These are phyloP conservation scores for Solanum corneliomulleri DNA, from an alignment of 257 asterid genomes.

Conservation along the genomic window DNA sequence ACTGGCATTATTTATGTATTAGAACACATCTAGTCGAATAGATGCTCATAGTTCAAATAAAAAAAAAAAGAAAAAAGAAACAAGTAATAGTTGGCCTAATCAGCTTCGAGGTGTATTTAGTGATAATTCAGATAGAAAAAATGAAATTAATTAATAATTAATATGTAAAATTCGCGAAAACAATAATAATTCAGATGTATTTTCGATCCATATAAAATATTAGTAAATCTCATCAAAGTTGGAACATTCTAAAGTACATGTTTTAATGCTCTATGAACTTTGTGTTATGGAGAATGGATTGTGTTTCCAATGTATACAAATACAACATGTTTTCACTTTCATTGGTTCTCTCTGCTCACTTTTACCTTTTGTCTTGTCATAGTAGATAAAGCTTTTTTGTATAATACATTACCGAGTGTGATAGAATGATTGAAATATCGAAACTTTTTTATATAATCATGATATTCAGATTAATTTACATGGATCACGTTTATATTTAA, in stretches of 20 bases:
- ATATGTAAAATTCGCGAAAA: rapidly evolving
- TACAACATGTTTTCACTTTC: conserved; percentile 7
- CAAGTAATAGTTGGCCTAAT: not conserved
- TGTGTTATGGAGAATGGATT: conserved; percentile 11
- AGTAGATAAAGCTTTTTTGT: not conserved
- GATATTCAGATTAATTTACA: rapidly evolving
- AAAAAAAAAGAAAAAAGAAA: not conserved
- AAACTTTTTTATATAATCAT: not conserved
- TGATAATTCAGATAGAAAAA: rapidly evolving
- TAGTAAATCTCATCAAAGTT: conserved; percentile 33
- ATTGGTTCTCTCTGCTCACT: not conserved
- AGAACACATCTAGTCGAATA: rapidly evolving
- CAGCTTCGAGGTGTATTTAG: rapidly evolving
- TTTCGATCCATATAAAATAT: not conserved
- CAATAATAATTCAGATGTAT: not conserved
- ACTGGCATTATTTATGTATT: rapidly evolving
- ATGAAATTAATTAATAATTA: not conserved
- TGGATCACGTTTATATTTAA: not conserved
- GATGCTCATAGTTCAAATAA: not conserved
- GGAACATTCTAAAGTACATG: conserved; percentile 59
- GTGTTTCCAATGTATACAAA: conserved; percentile 17
- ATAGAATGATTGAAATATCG: not conserved
- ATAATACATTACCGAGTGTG: not conserved
- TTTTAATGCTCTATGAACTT: conserved; percentile 34
- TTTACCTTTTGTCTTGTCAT: not conserved